Evolutionary conservation across 164 flowering plant species (phyloP), one percentile per base, ranked within the genome.

Genomic region (Macadamia integrifolia): DNA sequence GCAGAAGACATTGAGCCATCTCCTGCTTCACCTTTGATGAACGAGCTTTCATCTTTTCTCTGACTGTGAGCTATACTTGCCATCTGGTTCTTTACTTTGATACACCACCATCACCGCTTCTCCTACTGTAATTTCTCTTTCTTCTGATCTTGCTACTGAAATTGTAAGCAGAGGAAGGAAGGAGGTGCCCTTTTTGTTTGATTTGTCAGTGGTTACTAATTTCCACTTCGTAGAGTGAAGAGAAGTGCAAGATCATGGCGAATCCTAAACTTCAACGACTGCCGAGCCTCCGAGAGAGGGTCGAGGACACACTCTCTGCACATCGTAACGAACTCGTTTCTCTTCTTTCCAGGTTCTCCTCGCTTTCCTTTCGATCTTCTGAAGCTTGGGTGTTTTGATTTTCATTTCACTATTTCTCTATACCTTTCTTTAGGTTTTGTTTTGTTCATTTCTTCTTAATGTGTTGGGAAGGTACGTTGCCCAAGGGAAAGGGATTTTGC

Each of bases 401-500:
- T 31, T 3, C 60, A 10, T 1, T 17, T 56, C 9, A 4, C 13
- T 8, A 40, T 53, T n/a, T 60, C 12, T 10, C 28, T 29, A 11
- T 11, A 44, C 43, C 10, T 12, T 6, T 9, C 8, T 48, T 10
- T 60, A 46, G 67, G 30, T 61, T 49, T 61, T 52, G n/a, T 28
- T 30, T 48, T 35, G 58, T 63, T 40, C 43, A 11, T 44, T 70
- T 53, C 49, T 15, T 60, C 11, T 49, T 58, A 15, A 50, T 9
- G 28, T 31, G 44, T 29, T 58, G 53, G 68, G 73, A 71, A 94
- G 99, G 85, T 94, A 88, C 67, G 97, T 89, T 43, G 90, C 77
- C 53, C 97, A 89, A 76, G 99, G 99, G 32, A 92, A 89, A 58
- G 85, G 95, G 40, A 83, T 95, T 48, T 64, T 95, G 74, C 98